A percentile compares a stretch with the other conserved stretches of the same genome.
phyloP scores from a whole-genome alignment of 2,329 filamentous ascomycete genomes.

The Diaporthe aspalathi region DNA sequence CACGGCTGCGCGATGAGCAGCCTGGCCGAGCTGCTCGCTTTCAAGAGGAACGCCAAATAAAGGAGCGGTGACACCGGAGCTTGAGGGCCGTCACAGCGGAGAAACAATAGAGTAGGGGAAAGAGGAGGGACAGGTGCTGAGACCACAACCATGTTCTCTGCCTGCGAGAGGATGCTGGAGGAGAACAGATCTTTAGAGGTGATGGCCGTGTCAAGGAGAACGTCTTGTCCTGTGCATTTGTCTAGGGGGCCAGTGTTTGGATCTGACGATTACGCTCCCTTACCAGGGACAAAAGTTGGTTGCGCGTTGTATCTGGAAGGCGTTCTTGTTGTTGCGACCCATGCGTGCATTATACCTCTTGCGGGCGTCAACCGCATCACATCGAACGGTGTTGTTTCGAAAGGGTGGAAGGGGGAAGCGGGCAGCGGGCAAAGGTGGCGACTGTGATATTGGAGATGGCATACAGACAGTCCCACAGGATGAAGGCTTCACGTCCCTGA shows the following conservation, averaged over 20 bases:
- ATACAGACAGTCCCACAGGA: constrained; percentile 12
- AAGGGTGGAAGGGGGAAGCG: not conserved
- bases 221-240: constrained; percentile 22
- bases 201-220: constrained; percentile 8
- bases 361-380: constrained; percentile 32
- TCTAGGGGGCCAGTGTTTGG: constrained; percentile 31
- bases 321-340: constrained; percentile 31
- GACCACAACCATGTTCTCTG: not conserved
- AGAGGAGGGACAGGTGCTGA: not conserved
- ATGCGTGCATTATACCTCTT: constrained; percentile 33
- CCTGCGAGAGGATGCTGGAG: not conserved
- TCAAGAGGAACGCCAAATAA: constrained; percentile 80
- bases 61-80: constrained; percentile 30
- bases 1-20: constrained; percentile 87
- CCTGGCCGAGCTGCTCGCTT: constrained; percentile 87
- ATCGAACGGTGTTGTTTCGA: constrained; percentile 25
- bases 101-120: not conserved
- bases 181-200: constrained; percentile 9
- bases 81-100: not conserved
- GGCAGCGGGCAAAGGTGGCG: constrained; percentile 10
- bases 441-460: constrained; percentile 10
- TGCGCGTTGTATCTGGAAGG: constrained; percentile 32
- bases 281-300: constrained; percentile 32
- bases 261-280: constrained; percentile 29
- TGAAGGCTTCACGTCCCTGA: constrained; percentile 12